Evolutionary conservation across 225 moss, liverwort and hornwort species (phyloP).

Genomic region (Marchantia paleacea): DNA sequence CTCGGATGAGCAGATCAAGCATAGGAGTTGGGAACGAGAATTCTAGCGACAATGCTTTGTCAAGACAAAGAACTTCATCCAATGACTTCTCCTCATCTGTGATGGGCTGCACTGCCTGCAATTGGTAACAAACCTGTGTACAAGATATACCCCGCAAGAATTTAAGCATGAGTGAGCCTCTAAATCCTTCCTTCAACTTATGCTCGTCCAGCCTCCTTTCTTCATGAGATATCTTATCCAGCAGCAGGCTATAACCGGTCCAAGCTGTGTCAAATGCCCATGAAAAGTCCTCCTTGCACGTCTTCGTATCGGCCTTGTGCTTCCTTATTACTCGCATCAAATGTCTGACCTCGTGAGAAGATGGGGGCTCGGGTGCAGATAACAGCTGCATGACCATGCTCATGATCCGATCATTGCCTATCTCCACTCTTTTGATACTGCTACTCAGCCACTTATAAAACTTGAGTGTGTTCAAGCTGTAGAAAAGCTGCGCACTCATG

Average conservation of each 20-base stretch:
- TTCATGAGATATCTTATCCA: slow-evolving; percentile 35
- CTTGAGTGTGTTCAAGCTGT: slow-evolving; percentile 37
- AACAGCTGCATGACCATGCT: slow-evolving; percentile 27
- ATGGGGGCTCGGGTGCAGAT: slow-evolving; percentile 27
- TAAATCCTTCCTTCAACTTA: slow-evolving; percentile 16
- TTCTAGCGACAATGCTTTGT: slow-evolving; percentile 29
- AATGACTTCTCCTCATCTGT: slow-evolving; percentile 21
- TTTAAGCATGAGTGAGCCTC: slow-evolving; percentile 23
- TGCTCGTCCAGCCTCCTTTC: slow-evolving; percentile 30
- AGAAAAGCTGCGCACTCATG: slow-evolving; percentile 39
- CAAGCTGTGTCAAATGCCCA: slow-evolving; percentile 38
- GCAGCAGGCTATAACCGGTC: slow-evolving; percentile 28
- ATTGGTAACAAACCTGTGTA: slow-evolving; percentile 24
- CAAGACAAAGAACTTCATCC: slow-evolving; percentile 35
- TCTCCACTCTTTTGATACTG: slow-evolving; percentile 31
- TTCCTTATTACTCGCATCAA: slow-evolving; percentile 22
- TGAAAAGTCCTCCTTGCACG: slow-evolving; percentile 31
- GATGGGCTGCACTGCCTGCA: slow-evolving; percentile 28
- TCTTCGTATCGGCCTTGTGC: slow-evolving; percentile 32
- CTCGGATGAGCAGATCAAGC: slow-evolving; percentile 35
- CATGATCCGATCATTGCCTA: slow-evolving; percentile 28
- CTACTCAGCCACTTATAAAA: slow-evolving; percentile 36
- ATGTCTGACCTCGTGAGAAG: slow-evolving; percentile 22
- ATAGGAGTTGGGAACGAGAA: slow-evolving; percentile 33
- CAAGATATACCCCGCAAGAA: slow-evolving; percentile 20